These are phyloP conservation scores for Phialophora expanda DNA, from an alignment of 2,329 filamentous ascomycete genomes.

Conservation along the genomic window DNA sequence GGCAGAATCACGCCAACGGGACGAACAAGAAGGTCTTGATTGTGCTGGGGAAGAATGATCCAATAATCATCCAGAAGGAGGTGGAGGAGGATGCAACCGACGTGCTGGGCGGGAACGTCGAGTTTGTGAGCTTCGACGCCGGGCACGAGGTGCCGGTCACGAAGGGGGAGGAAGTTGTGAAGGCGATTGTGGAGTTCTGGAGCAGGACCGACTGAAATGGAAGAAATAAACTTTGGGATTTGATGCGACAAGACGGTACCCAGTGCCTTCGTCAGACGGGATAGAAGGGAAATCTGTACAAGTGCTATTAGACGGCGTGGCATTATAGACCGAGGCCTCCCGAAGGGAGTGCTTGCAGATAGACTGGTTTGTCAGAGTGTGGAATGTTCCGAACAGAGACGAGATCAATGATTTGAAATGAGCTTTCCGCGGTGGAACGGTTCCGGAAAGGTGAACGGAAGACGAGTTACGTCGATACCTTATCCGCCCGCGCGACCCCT, in stretches of 20 bases:
- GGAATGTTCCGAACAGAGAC: not conserved
- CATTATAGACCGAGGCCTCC: not conserved
- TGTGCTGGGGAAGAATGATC: conserved; percentile 69
- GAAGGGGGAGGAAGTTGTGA: conserved; percentile 63
- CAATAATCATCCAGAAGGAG: conserved; percentile 70
- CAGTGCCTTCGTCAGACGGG: not conserved
- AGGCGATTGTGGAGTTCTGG: conserved; percentile 56
- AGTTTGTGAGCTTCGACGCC: conserved; percentile 63
- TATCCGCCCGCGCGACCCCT: not conserved
- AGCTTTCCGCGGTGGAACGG: not conserved
- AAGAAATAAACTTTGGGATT: not conserved
- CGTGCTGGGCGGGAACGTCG: conserved; percentile 64
- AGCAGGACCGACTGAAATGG: conserved; percentile 27
- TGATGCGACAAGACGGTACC: not conserved
- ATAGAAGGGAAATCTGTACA: not conserved
- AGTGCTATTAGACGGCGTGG: not conserved
- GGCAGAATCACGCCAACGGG: conserved; percentile 46
- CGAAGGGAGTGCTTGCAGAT: not conserved
- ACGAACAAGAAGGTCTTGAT: conserved; percentile 60
- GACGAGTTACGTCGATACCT: not conserved
- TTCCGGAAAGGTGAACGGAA: not conserved
- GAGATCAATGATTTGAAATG: not conserved
- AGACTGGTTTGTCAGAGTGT: not conserved
- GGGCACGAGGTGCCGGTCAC: conserved; percentile 74
- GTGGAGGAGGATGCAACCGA: conserved; percentile 64